Conservation (phyloP, 148 eudicot genomes). For the Chenopodium album region DNA sequence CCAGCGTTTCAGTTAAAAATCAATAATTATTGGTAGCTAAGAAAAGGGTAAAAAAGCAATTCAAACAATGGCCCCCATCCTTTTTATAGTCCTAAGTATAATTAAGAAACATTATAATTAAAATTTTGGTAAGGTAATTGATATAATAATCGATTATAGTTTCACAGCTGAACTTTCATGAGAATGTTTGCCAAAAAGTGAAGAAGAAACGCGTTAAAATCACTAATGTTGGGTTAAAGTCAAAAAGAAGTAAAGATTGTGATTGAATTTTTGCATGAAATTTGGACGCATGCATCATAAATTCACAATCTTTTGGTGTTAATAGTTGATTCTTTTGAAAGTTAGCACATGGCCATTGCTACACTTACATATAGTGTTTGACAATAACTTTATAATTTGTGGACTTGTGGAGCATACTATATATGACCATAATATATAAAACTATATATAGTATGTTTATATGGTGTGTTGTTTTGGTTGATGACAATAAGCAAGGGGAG, state of each 20-base stretch:
- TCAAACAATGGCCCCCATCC: neutral
- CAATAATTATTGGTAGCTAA: neutral
- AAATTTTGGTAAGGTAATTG: neutral
- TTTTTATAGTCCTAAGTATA: neutral
- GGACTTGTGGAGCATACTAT: neutral
- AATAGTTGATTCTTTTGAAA: neutral
- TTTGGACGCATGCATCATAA: conserved; percentile 16
- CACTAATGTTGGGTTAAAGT: conserved; percentile 27
- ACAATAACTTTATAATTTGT: neutral
- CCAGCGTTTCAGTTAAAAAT: neutral
- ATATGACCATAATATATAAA: too few relatives aligned
- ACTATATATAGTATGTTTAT: too few relatives aligned
- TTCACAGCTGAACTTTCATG: conserved; percentile 20
- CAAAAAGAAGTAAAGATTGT: conserved; percentile 29
- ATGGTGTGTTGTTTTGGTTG: neutral
- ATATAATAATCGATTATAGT: neutral
- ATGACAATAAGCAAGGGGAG: neutral
- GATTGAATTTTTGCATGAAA: conserved; percentile 32
- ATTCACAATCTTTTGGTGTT: neutral
- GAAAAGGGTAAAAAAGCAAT: neutral
- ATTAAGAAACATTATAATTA: conserved; percentile 6
- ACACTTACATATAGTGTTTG: neutral
- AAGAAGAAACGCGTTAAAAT: conserved; percentile 33
- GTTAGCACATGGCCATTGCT: neutral
- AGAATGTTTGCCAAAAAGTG: conserved; percentile 24